Percentiles rank a stretch among this genome's conserved stretches.
Evolutionary conservation across 208 protist species (phyloP).

Genomic region (Leishmania tropica): DNA sequence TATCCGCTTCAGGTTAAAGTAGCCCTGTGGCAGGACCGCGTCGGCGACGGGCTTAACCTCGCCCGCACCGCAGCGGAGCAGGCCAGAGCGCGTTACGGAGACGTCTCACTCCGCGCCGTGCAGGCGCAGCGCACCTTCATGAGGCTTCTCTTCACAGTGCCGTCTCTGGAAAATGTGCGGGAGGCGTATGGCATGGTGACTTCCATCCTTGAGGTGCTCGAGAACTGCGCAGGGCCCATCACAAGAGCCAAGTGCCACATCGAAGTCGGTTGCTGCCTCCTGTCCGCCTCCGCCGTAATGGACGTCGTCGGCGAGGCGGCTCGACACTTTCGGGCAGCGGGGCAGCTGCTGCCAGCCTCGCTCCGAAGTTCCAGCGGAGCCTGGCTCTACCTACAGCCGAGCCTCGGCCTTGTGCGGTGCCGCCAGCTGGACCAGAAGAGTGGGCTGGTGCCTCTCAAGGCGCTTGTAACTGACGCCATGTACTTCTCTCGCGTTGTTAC

Average conservation of each 20-base stretch:
- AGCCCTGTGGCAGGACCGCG: slow-evolving; percentile 55
- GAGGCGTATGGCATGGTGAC: slow-evolving; percentile 42
- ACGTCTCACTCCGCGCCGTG: slow-evolving; percentile 44
- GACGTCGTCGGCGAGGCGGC: slow-evolving; percentile 42
- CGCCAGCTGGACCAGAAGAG: slow-evolving; percentile 28
- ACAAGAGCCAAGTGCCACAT: slow-evolving; percentile 66
- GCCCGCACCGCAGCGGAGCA: slow-evolving; percentile 41
- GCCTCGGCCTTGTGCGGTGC: slow-evolving; percentile 63
- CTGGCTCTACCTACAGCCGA: slow-evolving; percentile 68
- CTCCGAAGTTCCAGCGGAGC: slow-evolving; percentile 46
- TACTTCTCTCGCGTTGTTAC: slow-evolving; percentile 45
- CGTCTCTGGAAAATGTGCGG: slow-evolving; percentile 38
- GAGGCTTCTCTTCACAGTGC: slow-evolving; percentile 39
- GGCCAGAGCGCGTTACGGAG: slow-evolving; percentile 28
- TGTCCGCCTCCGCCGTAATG: slow-evolving; percentile 34
- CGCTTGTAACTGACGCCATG: slow-evolving; percentile 48
- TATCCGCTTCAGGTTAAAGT: slow-evolving; percentile 64
- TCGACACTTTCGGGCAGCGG: slow-evolving; percentile 52
- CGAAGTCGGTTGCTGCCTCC: slow-evolving; percentile 73
- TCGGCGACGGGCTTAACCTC: slow-evolving; percentile 51
- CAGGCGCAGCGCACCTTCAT: slow-evolving; percentile 38
- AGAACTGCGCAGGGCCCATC: slow-evolving; percentile 47
- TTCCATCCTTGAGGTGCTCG: slow-evolving; percentile 46
- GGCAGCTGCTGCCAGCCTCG: slow-evolving; percentile 36
- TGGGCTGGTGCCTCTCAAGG: slow-evolving; percentile 29